Percentiles rank a stretch among this genome's conserved stretches.
Evolutionary conservation across 2,329 filamentous ascomycete genomes (phyloP).

Genomic region (Alternaria gaisen): DNA sequence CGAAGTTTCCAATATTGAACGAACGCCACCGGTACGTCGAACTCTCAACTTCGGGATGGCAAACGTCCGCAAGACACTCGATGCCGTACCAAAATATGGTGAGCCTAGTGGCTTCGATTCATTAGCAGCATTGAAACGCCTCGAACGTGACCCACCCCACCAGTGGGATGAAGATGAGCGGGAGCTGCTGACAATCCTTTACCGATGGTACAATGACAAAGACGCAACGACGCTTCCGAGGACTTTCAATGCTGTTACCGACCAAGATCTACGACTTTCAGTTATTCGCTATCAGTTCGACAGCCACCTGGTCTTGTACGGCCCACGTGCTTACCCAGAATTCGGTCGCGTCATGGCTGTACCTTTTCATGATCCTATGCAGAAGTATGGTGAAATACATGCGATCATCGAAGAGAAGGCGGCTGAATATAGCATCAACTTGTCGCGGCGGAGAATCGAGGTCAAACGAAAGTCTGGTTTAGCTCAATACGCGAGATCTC

Average conservation of each 20-base stretch:
- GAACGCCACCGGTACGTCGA: neutral
- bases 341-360: conserved; percentile 6
- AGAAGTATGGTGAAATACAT: conserved; percentile 10
- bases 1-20: fast-evolving
- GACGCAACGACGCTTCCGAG: neutral
- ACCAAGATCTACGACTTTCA: neutral
- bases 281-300: conserved; percentile 16
- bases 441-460: conserved; percentile 5
- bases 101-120: neutral
- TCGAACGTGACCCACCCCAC: neutral
- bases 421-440: neutral
- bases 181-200: conserved; percentile 12
- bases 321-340: conserved; percentile 7
- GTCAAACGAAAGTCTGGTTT: neutral
- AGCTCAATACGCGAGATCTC: conserved; percentile 13
- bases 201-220: conserved; percentile 15
- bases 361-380: conserved; percentile 20
- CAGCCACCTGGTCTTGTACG: conserved; percentile 12
- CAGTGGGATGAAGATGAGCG: conserved; percentile 15
- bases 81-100: neutral
- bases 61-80: neutral
- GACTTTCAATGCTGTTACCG: conserved; percentile 21
- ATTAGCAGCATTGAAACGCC: neutral
- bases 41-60: neutral
- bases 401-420: conserved; percentile 14